These are phyloP conservation scores for Urtica urens DNA, from an alignment of 306 rosid species.

Conservation along the genomic window DNA sequence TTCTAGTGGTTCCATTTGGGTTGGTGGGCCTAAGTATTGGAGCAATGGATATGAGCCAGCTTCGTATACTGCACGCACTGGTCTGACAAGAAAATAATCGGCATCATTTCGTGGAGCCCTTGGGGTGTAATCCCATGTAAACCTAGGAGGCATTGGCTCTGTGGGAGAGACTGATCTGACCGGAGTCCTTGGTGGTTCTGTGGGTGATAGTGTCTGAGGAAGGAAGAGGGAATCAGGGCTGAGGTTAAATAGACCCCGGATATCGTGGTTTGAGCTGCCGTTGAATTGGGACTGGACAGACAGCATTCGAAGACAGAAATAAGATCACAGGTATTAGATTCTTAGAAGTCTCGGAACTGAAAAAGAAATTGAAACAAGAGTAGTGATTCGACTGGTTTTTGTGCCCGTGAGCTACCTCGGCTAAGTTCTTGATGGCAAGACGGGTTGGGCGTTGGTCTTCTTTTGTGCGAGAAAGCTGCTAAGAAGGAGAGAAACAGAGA, in stretches of 20 bases:
- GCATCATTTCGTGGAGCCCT: no score
- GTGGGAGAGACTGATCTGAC: background rate
- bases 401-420: slow-evolving; percentile 34
- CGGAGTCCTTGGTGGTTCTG: background rate
- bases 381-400: background rate
- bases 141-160: no score
- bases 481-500: slow-evolving; percentile 2
- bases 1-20: no score
- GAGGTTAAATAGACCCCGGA: slow-evolving; percentile 12
- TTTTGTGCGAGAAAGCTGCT: slow-evolving; percentile 45
- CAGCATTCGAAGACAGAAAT: slow-evolving; percentile 3
- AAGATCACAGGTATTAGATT: background rate
- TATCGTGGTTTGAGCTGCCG: slow-evolving; percentile 15
- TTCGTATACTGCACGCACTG: background rate
- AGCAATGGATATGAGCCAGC: no score
- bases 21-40: no score
- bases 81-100: no score
- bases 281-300: slow-evolving; percentile 18
- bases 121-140: no score
- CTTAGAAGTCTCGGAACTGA: background rate
- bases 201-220: slow-evolving; percentile 17
- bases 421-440: slow-evolving; percentile 24
- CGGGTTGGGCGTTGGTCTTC: slow-evolving; percentile 40
- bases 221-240: slow-evolving; percentile 19
- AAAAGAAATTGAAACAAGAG: background rate